Evolutionary conservation across 352 stramenopile species (phyloP).

Genomic region (Salisapilia sapeloensis): DNA sequence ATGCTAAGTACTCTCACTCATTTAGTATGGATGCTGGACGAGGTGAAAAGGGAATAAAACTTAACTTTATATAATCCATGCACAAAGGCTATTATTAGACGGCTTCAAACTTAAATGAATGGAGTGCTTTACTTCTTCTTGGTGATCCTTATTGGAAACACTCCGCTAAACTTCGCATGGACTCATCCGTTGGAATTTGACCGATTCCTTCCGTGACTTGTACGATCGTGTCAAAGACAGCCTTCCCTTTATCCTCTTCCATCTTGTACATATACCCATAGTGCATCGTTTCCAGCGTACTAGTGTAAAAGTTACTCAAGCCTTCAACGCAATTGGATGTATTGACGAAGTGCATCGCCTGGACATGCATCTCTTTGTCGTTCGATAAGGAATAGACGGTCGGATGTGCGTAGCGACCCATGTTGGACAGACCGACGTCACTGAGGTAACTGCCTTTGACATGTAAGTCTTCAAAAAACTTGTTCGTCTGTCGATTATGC

Average conservation of each 20-base stretch:
- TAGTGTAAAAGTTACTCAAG: slow-evolving; percentile 6
- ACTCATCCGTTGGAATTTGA: slow-evolving; percentile 2
- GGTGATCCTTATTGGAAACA: slow-evolving; percentile 1
- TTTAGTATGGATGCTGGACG: not conserved
- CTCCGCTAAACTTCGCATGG: slow-evolving; percentile 4
- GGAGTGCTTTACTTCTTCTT: slow-evolving; percentile 6
- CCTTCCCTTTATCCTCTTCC: not conserved
- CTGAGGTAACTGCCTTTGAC: too few relatives aligned
- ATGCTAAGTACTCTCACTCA: not conserved
- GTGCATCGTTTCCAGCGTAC: slow-evolving; percentile 1
- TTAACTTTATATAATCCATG: slow-evolving; percentile 1
- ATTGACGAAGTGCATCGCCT: slow-evolving; percentile 4
- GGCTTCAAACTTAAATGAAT: slow-evolving; percentile 2
- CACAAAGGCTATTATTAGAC: not conserved
- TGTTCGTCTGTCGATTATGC: too few relatives aligned
- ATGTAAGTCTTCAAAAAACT: too few relatives aligned
- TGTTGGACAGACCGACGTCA: too few relatives aligned
- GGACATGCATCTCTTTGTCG: not conserved
- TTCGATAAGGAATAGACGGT: too few relatives aligned
- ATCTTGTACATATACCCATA: slow-evolving; percentile 6
- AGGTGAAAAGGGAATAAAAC: too few relatives aligned
- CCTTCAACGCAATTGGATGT: slow-evolving; percentile 2
- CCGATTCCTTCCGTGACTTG: slow-evolving; percentile 1
- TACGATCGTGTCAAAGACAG: not conserved
- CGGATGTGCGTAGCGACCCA: too few relatives aligned